Evolutionary conservation across 768 basidiomycete species (phyloP), one percentile per base, ranked within the genome.

Genomic region (Kockovaella imperatae): DNA sequence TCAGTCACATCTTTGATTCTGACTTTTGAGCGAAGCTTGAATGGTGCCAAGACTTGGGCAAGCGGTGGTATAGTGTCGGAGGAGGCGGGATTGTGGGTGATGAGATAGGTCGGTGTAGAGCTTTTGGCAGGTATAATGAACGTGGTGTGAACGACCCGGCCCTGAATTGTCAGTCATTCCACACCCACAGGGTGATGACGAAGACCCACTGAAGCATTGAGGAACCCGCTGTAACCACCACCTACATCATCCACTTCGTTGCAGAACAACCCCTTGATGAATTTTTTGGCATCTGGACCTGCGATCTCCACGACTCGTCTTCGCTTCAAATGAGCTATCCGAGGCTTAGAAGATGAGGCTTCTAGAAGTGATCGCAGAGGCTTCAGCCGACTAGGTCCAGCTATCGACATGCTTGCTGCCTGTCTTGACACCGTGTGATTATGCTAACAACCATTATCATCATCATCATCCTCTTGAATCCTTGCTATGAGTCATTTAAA

Each of bases 21-120:
- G 30, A 96, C 87, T 64, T 87, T 91, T 13, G 89, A 83, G 4
- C 93, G 83, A 1, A 99, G 78, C 62, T 87, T 89, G 53, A 97
- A 76, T 49, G 84, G 74, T n/a, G 80, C 64, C 13, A 82, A 69
- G 24, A 95, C 31, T 3, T 28, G 45, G 10, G 44, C 30, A 5
- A 67, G 42, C 3, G 57, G 55, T 3, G 47, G 34, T 8, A 59
- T 59, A 48, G 61, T 59, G 39, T 42, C 44, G 2, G 43, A 30
- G 5, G 49, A 42, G 15, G 56, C 79, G n/a, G n/a, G n/a, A 77
- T 55, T 53, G 43, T 81, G 78, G 24, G 32, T 35, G 68, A 39
- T 80, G 74, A 10, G 79, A 71, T 67, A 90, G 81, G 61, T 79
- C 74, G 70, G 31, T 68, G 60, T 18, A 25, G 29, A 20, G 74